Conservation (phyloP, 306 rosid species). For the Quercus glauca region DNA sequence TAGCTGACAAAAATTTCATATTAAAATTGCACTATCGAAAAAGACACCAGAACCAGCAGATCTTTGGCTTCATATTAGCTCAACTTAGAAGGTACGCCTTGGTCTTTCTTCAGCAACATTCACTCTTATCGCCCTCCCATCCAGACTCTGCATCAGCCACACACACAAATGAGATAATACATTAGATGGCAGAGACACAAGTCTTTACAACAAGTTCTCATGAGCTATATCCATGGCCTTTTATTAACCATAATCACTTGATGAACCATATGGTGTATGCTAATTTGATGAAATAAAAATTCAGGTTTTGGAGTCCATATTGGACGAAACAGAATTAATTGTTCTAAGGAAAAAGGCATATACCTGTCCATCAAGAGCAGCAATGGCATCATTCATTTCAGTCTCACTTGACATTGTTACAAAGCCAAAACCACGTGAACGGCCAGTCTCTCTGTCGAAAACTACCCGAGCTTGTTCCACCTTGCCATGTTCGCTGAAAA, state of each 20-base stretch:
- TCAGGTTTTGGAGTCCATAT: background rate
- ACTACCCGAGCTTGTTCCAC: constrained; percentile 72
- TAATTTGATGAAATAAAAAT: background rate
- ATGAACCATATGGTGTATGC: background rate
- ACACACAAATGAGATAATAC: constrained; percentile 16
- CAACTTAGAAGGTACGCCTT: constrained; percentile 60
- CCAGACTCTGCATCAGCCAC: constrained; percentile 54
- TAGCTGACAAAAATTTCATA: constrained; percentile 25
- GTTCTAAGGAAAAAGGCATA: background rate
- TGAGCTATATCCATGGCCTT: background rate
- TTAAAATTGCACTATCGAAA: constrained; percentile 33
- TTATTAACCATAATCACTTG: background rate
- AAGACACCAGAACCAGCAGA: constrained; percentile 16
- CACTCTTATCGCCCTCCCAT: constrained; percentile 84
- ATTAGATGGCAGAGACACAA: background rate
- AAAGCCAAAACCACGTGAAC: constrained; percentile 98
- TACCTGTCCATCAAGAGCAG: constrained; percentile 98
- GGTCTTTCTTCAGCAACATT: constrained; percentile 85
- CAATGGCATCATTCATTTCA: constrained; percentile 81
- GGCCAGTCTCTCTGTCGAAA: constrained; percentile 81
- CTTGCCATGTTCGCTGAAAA: constrained; percentile 79
- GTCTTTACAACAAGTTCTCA: background rate
- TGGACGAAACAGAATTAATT: background rate
- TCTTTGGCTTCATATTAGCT: constrained; percentile 27
- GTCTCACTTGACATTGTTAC: constrained; percentile 73